Percentiles rank a stretch among this genome's conserved stretches.
Evolutionary conservation across 2,329 filamentous ascomycete genomes (phyloP).

Genomic region (Rasamsonia emersonii): DNA sequence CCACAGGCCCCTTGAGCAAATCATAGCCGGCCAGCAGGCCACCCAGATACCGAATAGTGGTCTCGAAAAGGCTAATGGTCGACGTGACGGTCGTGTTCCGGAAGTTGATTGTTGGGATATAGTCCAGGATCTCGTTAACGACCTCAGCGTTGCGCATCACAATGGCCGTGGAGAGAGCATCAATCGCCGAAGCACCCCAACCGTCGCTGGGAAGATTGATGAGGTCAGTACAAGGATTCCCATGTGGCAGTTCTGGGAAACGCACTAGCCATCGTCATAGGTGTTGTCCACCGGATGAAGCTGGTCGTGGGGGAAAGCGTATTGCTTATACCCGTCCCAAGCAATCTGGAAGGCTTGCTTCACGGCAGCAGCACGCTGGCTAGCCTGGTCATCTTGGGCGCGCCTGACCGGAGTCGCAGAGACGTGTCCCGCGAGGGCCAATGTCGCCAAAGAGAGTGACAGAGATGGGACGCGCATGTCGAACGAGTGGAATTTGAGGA

Average conservation of each 20-base stretch:
- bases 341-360: slow-evolving; percentile 61
- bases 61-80: slow-evolving; percentile 74
- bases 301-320: slow-evolving; percentile 72
- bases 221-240: background rate
- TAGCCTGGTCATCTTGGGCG: slow-evolving; percentile 9
- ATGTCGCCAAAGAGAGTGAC: slow-evolving; percentile 16
- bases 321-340: slow-evolving; percentile 64
- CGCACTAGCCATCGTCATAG: slow-evolving; percentile 61
- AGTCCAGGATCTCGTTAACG: slow-evolving; percentile 61
- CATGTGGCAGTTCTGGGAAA: background rate
- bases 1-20: slow-evolving; percentile 60
- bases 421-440: slow-evolving; percentile 17
- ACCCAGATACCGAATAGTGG: slow-evolving; percentile 78
- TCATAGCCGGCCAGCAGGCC: slow-evolving; percentile 65
- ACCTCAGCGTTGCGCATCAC: slow-evolving; percentile 63
- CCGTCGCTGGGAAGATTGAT: slow-evolving; percentile 51
- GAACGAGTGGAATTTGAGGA: slow-evolving; percentile 1
- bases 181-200: slow-evolving; percentile 77
- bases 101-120: slow-evolving; percentile 65
- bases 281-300: slow-evolving; percentile 59
- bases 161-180: slow-evolving; percentile 70
- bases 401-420: slow-evolving; percentile 14
- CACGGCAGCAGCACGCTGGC: slow-evolving; percentile 48
- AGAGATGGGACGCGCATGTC: slow-evolving; percentile 18
- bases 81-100: slow-evolving; percentile 40